Evolutionary conservation across 768 basidiomycete genomes (phyloP).

Genomic region (Boletus coccyginus): DNA sequence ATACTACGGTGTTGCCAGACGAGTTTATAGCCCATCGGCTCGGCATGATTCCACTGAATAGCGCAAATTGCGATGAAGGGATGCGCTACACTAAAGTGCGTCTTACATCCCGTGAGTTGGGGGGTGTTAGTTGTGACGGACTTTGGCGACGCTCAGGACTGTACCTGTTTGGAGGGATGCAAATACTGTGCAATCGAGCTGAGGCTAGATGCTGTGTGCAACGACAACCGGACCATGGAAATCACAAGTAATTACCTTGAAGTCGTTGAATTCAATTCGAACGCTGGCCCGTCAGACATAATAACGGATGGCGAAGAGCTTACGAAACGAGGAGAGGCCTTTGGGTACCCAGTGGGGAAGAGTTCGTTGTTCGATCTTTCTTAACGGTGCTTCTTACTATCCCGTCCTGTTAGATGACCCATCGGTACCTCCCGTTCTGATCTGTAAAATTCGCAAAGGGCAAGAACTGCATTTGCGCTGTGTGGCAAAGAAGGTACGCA

Average conservation of each 20-base stretch:
- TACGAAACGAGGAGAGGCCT: conserved; percentile 66
- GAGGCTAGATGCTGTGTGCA: conserved; percentile 72
- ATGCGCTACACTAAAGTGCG: conserved; percentile 75
- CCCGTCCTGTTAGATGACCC: conserved; percentile 50
- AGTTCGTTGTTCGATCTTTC: conserved; percentile 41
- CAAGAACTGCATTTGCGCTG: conserved; percentile 87
- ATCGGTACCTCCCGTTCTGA: conserved; percentile 64
- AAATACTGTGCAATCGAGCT: conserved; percentile 82
- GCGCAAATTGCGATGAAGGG: conserved; percentile 84
- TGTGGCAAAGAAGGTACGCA: conserved; percentile 86
- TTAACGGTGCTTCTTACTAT: conserved; percentile 4
- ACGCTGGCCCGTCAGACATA: conserved; percentile 35
- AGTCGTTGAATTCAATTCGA: conserved; percentile 41
- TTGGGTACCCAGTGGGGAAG: conserved; percentile 86
- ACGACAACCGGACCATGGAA: conserved; percentile 72
- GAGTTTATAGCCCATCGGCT: conserved; percentile 97
- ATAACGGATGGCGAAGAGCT: conserved; percentile 62
- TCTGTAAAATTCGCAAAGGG: conserved; percentile 91
- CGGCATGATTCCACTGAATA: conserved; percentile 89
- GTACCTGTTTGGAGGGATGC: conserved; percentile 83
- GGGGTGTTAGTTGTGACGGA: neutral
- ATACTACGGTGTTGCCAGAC: conserved; percentile 92
- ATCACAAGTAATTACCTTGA: conserved; percentile 87
- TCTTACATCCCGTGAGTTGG: conserved; percentile 8
- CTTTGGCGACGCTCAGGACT: conserved; percentile 62